Conservation (phyloP, 352 stramenopile genomes). For the Globisporangium nodosum region DNA sequence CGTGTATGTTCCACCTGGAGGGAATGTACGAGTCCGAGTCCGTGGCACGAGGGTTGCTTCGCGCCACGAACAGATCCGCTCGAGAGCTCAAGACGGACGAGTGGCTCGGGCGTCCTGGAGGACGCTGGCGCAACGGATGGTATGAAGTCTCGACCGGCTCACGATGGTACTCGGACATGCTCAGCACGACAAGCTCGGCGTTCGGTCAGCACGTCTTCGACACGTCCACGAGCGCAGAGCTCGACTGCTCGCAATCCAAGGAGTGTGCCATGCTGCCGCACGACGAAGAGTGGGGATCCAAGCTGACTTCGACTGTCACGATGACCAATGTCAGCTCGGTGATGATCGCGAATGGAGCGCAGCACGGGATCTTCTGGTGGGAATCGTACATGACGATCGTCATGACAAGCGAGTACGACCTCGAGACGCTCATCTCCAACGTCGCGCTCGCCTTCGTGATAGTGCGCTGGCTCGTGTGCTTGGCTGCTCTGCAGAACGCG, state of each 20-base stretch:
- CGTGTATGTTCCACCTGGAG: conserved; percentile 22
- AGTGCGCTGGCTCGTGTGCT: conserved; percentile 23
- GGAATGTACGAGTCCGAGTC: conserved; percentile 14
- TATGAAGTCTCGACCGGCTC: conserved; percentile 13
- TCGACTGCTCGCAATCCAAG: conserved; percentile 8
- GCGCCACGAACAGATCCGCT: conserved; percentile 8
- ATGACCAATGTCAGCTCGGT: conserved; percentile 14
- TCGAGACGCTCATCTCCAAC: conserved; percentile 29
- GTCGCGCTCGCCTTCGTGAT: conserved; percentile 20
- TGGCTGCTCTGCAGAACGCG: conserved; percentile 17
- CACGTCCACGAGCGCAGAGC: conserved; percentile 10
- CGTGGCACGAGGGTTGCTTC: conserved; percentile 8
- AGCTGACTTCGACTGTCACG: conserved; percentile 6
- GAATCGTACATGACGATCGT: conserved; percentile 6
- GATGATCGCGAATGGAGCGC: conserved; percentile 15
- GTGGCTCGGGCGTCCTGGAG: conserved; percentile 4
- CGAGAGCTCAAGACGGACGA: conserved; percentile 13
- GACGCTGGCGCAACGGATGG: conserved; percentile 29
- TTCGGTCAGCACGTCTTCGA: conserved; percentile 19
- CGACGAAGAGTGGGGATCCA: conserved; percentile 9
- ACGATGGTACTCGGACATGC: conserved; percentile 22
- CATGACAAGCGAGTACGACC: conserved; percentile 20
- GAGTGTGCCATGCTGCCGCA: conserved; percentile 2
- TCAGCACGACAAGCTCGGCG: conserved; percentile 16
- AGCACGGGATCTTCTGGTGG: conserved; percentile 15